Conservation (phyloP, 2,329 filamentous ascomycete species). For the Escovopsis sp. region DNA sequence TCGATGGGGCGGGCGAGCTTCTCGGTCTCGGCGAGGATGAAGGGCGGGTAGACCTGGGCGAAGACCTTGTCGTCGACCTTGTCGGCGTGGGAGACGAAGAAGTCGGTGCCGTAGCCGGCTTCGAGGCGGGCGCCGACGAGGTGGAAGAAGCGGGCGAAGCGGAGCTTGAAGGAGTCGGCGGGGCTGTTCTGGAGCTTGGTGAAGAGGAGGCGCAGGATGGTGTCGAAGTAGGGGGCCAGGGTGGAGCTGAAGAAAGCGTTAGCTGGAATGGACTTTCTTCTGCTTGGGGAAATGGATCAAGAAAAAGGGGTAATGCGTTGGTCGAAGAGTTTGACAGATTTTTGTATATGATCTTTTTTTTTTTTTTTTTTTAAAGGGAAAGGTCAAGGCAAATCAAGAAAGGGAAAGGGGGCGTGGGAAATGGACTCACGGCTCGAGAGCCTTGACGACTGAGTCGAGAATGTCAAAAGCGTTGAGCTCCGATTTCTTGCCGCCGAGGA, state of each 20-base stretch:
- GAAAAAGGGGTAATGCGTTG: too few relatives aligned
- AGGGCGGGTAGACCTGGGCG: slow-evolving; percentile 66
- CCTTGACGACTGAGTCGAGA: slow-evolving; percentile 61
- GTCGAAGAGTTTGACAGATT: too few relatives aligned
- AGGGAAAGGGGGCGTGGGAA: not conserved
- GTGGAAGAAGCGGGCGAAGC: slow-evolving; percentile 91
- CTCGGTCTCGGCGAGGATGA: slow-evolving; percentile 79
- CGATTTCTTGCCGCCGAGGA: slow-evolving; percentile 67
- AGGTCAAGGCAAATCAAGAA: too few relatives aligned
- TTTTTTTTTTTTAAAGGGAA: too few relatives aligned
- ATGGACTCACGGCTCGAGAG: slow-evolving; percentile 50
- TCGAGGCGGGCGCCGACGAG: slow-evolving; percentile 67
- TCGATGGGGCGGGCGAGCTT: slow-evolving; percentile 78
- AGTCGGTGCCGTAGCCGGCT: slow-evolving; percentile 77
- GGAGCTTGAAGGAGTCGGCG: slow-evolving; percentile 67
- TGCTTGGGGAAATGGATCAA: too few relatives aligned
- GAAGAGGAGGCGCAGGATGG: slow-evolving; percentile 70
- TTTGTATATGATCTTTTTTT: slow-evolving; percentile 11
- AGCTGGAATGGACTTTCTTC: too few relatives aligned
- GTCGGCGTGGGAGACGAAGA: slow-evolving; percentile 76
- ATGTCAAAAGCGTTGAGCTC: slow-evolving; percentile 83
- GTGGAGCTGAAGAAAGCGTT: slow-evolving; percentile 37
- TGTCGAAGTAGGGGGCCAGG: slow-evolving; percentile 62
- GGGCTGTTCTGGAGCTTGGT: slow-evolving; percentile 53
- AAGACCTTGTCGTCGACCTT: slow-evolving; percentile 68